Evolutionary conservation across 169 alveolate genomes (phyloP), one percentile per base, ranked within the genome.

Genomic region (Fabrea salina): DNA sequence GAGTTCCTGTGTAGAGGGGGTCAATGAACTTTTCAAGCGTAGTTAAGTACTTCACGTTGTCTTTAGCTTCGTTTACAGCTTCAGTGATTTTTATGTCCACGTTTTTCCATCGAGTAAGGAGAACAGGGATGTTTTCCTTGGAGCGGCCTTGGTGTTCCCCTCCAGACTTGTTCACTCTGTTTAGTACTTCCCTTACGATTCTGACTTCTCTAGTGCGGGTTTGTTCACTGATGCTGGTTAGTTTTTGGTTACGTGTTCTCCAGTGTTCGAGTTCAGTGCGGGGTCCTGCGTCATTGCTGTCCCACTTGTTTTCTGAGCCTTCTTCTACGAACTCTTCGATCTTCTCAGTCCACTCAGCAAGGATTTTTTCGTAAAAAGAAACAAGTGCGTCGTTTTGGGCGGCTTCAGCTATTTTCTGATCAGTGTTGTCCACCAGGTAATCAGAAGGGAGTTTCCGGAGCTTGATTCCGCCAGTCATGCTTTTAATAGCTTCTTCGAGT

Each of bases 31-130:
- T 96, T 84, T 96, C 99, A 30, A 97, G 87, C 64, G 99, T 96
- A 27, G 97, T 92, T 50, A 97, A 89, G 78, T 97, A 97, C 88
- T 97, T 97, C 32, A 96, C 99, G 83, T 97, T 96, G 85, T 97
- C 99, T 89, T 96, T 96, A 22, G 99, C 99, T 88, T 97, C 99
- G 76, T 96, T 96, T 66, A 95, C 94, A 44, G 97, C 97, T 79
- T 97, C 98, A 56, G 97, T 97, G 87, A 94, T 95, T 72, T 90
- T 93, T 70, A 92, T 88, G 80, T 96, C 98, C 80, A 91, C 90
- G 79, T 94, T 96, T 90, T 96, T 97, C 96, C 98, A 97, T 72
- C 30, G 39, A 13, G 39, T 67, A 78, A 39, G 88, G 67, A 54
- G 77, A 74, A 7, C 67, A 40, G 75, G 72, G 56, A 82, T 87